Percentiles rank a stretch among this genome's conserved stretches.
These are phyloP conservation scores for Aspergillus eucalypticola DNA, from an alignment of 2,329 filamentous ascomycete species.

Conservation along the genomic window DNA sequence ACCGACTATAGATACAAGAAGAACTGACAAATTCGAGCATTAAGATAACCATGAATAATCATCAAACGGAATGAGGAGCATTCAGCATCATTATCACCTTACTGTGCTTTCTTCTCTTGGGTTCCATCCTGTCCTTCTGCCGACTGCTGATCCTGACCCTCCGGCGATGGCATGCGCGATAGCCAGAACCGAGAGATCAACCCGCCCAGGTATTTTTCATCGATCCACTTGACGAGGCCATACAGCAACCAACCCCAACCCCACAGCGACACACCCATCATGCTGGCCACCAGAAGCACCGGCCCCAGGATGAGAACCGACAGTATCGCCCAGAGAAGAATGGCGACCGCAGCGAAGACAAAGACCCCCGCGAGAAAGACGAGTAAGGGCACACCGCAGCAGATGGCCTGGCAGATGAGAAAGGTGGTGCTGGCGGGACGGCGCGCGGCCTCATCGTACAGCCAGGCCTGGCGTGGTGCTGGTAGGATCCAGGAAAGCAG, in stretches of 20 bases:
- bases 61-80: too few relatives aligned
- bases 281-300: slow-evolving; percentile 22
- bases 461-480: slow-evolving; percentile 26
- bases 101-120: background rate
- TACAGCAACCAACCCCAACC: slow-evolving; percentile 19
- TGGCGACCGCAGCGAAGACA: slow-evolving; percentile 34
- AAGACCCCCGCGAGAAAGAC: slow-evolving; percentile 36
- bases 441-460: slow-evolving; percentile 32
- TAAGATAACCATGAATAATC: too few relatives aligned
- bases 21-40: too few relatives aligned
- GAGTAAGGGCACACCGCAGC: slow-evolving; percentile 36
- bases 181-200: slow-evolving; percentile 15
- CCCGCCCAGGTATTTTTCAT: slow-evolving; percentile 13
- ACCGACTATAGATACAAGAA: too few relatives aligned
- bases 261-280: slow-evolving; percentile 16
- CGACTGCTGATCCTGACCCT: background rate
- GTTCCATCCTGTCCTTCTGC: background rate
- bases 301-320: slow-evolving; percentile 35
- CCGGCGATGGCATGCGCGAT: background rate
- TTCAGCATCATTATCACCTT: too few relatives aligned
- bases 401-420: slow-evolving; percentile 35
- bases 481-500: slow-evolving; percentile 30
- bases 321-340: slow-evolving; percentile 33
- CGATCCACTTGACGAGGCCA: slow-evolving; percentile 15
- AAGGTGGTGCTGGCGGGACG: slow-evolving; percentile 36